Percentiles rank a stretch among this genome's conserved stretches.
Conservation (phyloP, 2,329 filamentous ascomycete genomes). For the Ceratocystis smalleyi region DNA sequence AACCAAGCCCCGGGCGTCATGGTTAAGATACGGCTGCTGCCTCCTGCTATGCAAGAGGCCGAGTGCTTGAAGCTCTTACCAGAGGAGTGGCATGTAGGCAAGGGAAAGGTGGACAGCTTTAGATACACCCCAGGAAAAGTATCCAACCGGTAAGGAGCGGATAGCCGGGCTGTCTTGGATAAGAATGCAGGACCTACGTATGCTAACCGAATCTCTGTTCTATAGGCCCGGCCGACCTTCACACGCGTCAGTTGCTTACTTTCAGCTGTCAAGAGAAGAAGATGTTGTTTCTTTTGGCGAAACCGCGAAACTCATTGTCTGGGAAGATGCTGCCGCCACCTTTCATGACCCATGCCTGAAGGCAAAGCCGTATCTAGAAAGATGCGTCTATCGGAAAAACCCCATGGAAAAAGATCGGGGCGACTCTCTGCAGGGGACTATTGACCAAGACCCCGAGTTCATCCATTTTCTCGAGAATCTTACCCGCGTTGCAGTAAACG, state of each 20-base stretch:
- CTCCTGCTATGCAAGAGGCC: slow-evolving; percentile 64
- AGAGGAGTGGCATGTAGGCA: slow-evolving; percentile 64
- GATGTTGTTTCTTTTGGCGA: slow-evolving; percentile 54
- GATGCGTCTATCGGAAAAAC: slow-evolving; percentile 68
- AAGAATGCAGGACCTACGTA: neutral
- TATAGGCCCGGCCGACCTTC: slow-evolving; percentile 70
- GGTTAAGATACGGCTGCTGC: slow-evolving; percentile 67
- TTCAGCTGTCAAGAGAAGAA: slow-evolving; percentile 61
- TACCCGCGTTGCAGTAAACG: slow-evolving; percentile 31
- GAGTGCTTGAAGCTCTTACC: slow-evolving; percentile 64
- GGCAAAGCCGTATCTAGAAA: slow-evolving; percentile 66
- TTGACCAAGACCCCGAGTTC: slow-evolving; percentile 92
- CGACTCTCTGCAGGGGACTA: slow-evolving; percentile 80
- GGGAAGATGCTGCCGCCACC: slow-evolving; percentile 70
- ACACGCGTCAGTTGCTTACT: slow-evolving; percentile 61
- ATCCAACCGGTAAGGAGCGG: slow-evolving; percentile 35
- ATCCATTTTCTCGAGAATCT: slow-evolving; percentile 81
- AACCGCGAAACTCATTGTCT: slow-evolving; percentile 49
- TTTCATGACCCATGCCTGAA: slow-evolving; percentile 56
- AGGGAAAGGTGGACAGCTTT: slow-evolving; percentile 73
- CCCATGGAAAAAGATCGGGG: slow-evolving; percentile 58
- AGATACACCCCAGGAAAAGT: slow-evolving; percentile 53
- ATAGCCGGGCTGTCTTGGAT: neutral
- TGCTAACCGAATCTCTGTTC: neutral
- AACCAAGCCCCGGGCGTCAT: slow-evolving; percentile 49